A percentile compares a stretch with the other conserved stretches of the same genome.
phyloP scores from a whole-genome alignment of 2,329 filamentous ascomycete genomes.

The Xylariaceae sp. region DNA sequence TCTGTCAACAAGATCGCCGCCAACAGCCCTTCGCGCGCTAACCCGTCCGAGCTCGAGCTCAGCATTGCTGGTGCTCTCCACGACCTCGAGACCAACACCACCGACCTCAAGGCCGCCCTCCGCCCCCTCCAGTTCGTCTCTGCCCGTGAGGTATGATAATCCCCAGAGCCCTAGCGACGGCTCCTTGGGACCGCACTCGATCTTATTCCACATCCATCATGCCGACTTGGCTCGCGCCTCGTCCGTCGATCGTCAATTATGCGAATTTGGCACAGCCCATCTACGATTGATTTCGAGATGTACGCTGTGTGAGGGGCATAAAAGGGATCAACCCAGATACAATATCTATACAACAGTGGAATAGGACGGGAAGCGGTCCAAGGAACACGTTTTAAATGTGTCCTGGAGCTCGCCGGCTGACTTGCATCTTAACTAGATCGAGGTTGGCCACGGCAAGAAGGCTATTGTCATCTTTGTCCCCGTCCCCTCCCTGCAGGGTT shows the following conservation, averaged over 20 bases:
- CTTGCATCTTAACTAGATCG: slow-evolving; percentile 76
- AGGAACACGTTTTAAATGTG: slow-evolving; percentile 43
- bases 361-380: slow-evolving; percentile 74
- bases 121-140: slow-evolving; percentile 98
- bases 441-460: slow-evolving; percentile 99
- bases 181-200: slow-evolving; percentile 23
- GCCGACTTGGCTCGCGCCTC: slow-evolving; percentile 12
- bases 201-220: slow-evolving; percentile 27
- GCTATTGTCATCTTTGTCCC: slow-evolving; percentile 99
- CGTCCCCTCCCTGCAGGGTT: slow-evolving; percentile 94
- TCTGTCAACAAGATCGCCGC: slow-evolving; percentile 80
- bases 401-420: slow-evolving; percentile 74
- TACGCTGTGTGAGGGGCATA: slow-evolving; percentile 22
- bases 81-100: slow-evolving; percentile 98
- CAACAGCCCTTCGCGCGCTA: slow-evolving; percentile 94
- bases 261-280: slow-evolving; percentile 22
- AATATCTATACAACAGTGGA: slow-evolving; percentile 41
- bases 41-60: slow-evolving; percentile 95
- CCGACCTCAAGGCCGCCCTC: slow-evolving; percentile 93
- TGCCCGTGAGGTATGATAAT: slow-evolving; percentile 91
- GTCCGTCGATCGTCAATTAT: slow-evolving; percentile 17
- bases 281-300: slow-evolving; percentile 19
- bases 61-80: slow-evolving; percentile 95
- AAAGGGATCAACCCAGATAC: slow-evolving; percentile 18
- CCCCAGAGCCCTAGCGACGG: slow-evolving; percentile 16